These are phyloP conservation scores for Trichosporon coremiiforme DNA, from an alignment of 1,284 basidiomycete genomes.

Conservation along the genomic window DNA sequence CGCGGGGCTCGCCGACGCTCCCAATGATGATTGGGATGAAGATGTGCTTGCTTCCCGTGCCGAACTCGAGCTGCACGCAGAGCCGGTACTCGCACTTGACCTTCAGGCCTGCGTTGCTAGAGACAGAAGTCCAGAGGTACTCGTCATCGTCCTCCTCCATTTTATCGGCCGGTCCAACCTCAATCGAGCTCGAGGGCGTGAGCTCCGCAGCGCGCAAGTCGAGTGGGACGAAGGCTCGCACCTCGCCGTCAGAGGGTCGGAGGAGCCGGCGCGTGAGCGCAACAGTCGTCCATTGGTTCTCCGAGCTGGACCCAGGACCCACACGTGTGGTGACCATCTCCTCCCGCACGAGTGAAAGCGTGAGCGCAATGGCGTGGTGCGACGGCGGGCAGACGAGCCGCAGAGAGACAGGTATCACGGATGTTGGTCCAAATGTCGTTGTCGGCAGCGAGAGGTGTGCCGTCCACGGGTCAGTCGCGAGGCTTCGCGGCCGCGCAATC, in stretches of 20 bases:
- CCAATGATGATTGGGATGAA: conserved; percentile 57
- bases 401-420: conserved; percentile 44
- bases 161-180: conserved; percentile 24
- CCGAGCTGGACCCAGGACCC: not conserved
- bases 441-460: conserved; percentile 42
- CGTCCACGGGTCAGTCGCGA: conserved; percentile 35
- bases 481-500: not conserved
- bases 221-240: not conserved
- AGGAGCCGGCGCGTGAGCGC: not conserved
- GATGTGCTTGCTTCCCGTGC: conserved; percentile 45
- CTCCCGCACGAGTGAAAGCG: conserved; percentile 32
- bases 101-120: not conserved
- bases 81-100: conserved; percentile 8
- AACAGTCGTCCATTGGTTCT: not conserved
- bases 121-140: conserved; percentile 32
- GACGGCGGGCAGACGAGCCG: conserved; percentile 34
- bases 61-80: not conserved
- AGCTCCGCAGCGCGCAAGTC: conserved; percentile 7
- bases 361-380: conserved; percentile 35
- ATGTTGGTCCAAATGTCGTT: conserved; percentile 50
- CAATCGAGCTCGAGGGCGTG: not conserved
- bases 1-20: conserved; percentile 56
- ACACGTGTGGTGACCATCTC: conserved; percentile 22
- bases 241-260: no score
- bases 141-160: conserved; percentile 39